Conservation (phyloP, 2,329 filamentous ascomycete species). For the Penicillium sp. region DNA sequence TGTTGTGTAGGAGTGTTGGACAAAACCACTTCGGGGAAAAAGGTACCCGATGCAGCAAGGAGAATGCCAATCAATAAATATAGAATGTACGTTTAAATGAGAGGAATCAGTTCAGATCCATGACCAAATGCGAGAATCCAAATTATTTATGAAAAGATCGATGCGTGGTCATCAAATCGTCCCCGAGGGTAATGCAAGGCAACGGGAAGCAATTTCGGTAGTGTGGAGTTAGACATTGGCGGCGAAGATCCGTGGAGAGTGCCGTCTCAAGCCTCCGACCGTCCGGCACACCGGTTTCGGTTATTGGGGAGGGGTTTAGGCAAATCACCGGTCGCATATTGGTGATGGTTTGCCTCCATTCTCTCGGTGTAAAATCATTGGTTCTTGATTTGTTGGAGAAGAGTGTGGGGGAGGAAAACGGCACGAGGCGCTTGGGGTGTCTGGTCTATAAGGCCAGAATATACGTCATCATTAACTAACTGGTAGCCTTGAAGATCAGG, state of each 20-base stretch:
- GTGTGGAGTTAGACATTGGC: conserved; percentile 7
- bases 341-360: not conserved
- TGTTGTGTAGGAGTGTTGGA: not conserved
- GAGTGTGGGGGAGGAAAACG: not conserved
- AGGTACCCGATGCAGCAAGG: not conserved
- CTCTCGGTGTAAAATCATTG: not conserved
- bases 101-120: not conserved
- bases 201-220: conserved; percentile 25
- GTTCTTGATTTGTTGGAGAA: not conserved
- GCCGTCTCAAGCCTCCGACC: conserved; percentile 20
- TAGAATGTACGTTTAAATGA: not conserved
- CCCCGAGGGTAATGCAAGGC: conserved; percentile 22
- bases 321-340: conserved; percentile 12
- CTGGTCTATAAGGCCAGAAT: not conserved
- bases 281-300: conserved; percentile 7
- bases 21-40: not conserved
- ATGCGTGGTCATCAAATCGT: not conserved
- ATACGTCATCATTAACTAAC: not conserved
- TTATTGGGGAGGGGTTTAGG: conserved; percentile 9
- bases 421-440: not conserved
- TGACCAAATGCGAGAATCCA: not conserved
- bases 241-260: conserved; percentile 14
- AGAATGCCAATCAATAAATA: not conserved
- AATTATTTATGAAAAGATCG: conserved; percentile 18
- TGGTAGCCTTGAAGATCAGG: no score